Evolutionary conservation across 495 filamentous ascomycete species (phyloP).

Genomic region (Lophiotrema nucula): DNA sequence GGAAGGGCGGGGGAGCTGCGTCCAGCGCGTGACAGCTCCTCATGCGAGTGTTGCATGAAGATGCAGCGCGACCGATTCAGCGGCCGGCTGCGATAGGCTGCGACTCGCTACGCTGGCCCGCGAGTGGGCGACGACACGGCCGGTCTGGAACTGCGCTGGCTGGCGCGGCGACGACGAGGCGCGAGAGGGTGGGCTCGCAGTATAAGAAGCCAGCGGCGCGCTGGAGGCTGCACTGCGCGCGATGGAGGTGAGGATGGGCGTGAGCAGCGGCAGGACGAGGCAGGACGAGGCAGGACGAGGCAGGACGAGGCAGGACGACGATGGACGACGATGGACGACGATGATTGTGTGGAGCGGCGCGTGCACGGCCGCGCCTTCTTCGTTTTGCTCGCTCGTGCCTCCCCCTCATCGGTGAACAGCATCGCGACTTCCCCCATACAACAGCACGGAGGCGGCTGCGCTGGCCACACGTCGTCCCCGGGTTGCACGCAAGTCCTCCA

Average conservation of each 20-base stretch:
- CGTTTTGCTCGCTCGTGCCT: too few relatives aligned
- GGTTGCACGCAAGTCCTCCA: too few relatives aligned
- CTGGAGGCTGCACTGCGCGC: background rate
- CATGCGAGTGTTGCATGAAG: conserved; percentile 32
- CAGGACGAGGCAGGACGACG: background rate
- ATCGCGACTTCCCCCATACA: background rate
- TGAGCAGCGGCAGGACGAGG: background rate
- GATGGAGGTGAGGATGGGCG: background rate
- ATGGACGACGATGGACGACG: background rate
- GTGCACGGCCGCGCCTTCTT: background rate
- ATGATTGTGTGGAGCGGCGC: background rate
- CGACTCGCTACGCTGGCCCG: background rate
- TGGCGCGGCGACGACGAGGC: background rate
- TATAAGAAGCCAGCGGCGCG: background rate
- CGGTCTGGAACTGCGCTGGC: background rate
- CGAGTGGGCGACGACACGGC: background rate
- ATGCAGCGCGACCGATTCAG: conserved; percentile 20
- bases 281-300: background rate
- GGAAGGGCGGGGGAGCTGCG: conserved; percentile 24
- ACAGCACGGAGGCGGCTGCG: background rate
- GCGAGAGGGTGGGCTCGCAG: background rate
- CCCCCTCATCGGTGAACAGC: background rate
- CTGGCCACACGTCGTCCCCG: too few relatives aligned
- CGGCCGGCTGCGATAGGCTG: background rate
- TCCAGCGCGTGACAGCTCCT: conserved; percentile 28